These are phyloP conservation scores for Cladosporium oxysporum DNA, from an alignment of 2,329 filamentous ascomycete genomes.

Conservation along the genomic window DNA sequence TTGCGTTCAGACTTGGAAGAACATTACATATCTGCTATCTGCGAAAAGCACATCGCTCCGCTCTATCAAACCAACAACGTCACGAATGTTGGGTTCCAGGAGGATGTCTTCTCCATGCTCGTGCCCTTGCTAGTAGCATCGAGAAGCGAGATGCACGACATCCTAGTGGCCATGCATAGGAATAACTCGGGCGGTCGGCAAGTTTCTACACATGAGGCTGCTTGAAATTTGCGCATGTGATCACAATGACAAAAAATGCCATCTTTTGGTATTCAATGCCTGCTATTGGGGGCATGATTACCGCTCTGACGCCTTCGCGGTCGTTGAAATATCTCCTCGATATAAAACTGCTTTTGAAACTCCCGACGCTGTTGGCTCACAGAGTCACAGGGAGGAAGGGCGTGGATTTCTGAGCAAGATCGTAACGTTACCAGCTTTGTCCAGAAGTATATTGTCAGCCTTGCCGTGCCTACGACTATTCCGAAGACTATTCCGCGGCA, in stretches of 20 bases:
- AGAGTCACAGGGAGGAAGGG: neutral
- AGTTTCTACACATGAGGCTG: neutral
- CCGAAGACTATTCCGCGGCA: neutral
- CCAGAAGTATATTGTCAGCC: neutral
- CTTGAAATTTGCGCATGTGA: neutral
- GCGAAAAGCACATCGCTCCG: neutral
- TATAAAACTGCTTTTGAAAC: neutral
- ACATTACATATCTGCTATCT: neutral
- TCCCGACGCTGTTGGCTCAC: neutral
- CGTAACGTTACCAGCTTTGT: neutral
- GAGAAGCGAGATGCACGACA: conserved; percentile 6
- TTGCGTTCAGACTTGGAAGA: neutral
- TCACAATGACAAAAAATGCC: neutral
- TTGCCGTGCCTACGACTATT: neutral
- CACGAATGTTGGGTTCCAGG: neutral
- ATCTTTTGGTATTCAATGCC: neutral
- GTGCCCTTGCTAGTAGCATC: neutral
- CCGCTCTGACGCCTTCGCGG: neutral
- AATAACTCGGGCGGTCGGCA: neutral
- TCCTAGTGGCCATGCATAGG: neutral
- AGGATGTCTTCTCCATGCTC: neutral
- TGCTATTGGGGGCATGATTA: neutral
- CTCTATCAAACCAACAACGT: neutral
- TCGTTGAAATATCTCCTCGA: neutral
- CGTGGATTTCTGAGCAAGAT: neutral